Conservation (phyloP, 2,329 filamentous ascomycete species). For the Phoma herbarum region DNA sequence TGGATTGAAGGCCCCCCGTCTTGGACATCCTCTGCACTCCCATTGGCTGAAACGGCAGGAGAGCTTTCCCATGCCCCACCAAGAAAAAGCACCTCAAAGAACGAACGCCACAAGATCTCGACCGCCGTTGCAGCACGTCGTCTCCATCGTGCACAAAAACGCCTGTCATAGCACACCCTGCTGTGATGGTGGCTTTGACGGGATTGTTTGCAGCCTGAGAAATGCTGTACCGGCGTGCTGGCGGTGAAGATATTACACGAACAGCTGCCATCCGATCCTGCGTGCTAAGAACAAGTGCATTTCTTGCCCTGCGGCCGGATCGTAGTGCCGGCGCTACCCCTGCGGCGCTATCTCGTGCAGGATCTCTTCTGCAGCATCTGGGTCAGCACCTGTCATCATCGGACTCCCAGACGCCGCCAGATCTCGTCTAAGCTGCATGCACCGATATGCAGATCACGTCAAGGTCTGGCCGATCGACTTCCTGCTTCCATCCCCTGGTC, state of each 20-base stretch:
- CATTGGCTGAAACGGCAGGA: conserved; percentile 32
- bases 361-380: conserved; percentile 46
- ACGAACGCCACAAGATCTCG: conserved; percentile 34
- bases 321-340: conserved; percentile 39
- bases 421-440: conserved; percentile 39
- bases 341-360: conserved; percentile 41
- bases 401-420: conserved; percentile 33
- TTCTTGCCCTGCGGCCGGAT: conserved; percentile 39
- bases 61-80: conserved; percentile 12
- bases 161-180: conserved; percentile 25
- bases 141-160: conserved; percentile 28
- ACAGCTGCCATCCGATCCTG: conserved; percentile 17
- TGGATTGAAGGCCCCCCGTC: conserved; percentile 14
- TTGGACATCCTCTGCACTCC: conserved; percentile 6
- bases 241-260: conserved; percentile 23
- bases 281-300: conserved; percentile 25
- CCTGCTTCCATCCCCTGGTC: conserved; percentile 36
- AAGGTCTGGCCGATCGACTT: conserved; percentile 38
- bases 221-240: conserved; percentile 22
- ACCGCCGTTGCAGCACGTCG: conserved; percentile 26
- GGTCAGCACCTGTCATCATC: conserved; percentile 40
- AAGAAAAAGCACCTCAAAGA: conserved; percentile 30
- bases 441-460: conserved; percentile 40
- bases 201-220: conserved; percentile 30
- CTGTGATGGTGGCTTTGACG: conserved; percentile 21